Percentiles rank a stretch among this genome's conserved stretches.
These are phyloP conservation scores for Powellomyces hirtus DNA, from an alignment of 192 early-diverging fungal genomes.

Conservation along the genomic window DNA sequence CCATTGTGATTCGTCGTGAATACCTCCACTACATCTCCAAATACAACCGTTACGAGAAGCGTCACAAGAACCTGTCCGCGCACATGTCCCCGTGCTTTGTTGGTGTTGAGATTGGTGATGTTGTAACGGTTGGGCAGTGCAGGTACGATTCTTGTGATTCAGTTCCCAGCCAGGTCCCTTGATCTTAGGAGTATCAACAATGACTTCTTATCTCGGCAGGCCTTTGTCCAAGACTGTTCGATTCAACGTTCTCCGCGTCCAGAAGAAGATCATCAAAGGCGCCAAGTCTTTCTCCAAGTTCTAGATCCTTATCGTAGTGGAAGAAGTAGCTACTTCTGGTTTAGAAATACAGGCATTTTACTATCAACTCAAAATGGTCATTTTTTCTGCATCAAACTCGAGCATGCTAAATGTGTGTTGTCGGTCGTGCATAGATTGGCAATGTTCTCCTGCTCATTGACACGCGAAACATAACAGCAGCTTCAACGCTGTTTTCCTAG, in stretches of 20 bases:
- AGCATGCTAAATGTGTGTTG: too few relatives aligned
- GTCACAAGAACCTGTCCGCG: conserved; percentile 98
- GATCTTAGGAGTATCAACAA: background rate
- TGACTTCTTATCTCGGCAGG: conserved; percentile 30
- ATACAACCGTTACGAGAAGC: conserved; percentile 99
- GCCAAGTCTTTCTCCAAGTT: conserved; percentile 91
- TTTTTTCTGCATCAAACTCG: too few relatives aligned
- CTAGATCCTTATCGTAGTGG: too few relatives aligned
- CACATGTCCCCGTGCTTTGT: conserved; percentile 94
- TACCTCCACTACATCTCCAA: conserved; percentile 99
- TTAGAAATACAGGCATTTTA: too few relatives aligned
- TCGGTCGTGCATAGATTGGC: too few relatives aligned
- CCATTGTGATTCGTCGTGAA: conserved; percentile 96
- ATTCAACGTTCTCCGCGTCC: conserved; percentile 99
- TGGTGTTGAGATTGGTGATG: conserved; percentile 84
- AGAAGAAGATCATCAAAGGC: conserved; percentile 76
- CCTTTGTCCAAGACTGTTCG: conserved; percentile 99
- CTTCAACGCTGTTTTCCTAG: too few relatives aligned
- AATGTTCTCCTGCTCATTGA: too few relatives aligned
- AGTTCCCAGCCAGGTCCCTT: too few relatives aligned
- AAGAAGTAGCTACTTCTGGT: too few relatives aligned
- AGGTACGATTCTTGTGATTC: too few relatives aligned
- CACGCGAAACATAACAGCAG: too few relatives aligned
- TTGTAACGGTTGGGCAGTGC: conserved; percentile 98
- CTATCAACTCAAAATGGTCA: too few relatives aligned